A percentile compares a stretch with the other conserved stretches of the same genome.
phyloP scores from a whole-genome alignment of 192 early-diverging fungal species.

The Coemansia sp. region DNA sequence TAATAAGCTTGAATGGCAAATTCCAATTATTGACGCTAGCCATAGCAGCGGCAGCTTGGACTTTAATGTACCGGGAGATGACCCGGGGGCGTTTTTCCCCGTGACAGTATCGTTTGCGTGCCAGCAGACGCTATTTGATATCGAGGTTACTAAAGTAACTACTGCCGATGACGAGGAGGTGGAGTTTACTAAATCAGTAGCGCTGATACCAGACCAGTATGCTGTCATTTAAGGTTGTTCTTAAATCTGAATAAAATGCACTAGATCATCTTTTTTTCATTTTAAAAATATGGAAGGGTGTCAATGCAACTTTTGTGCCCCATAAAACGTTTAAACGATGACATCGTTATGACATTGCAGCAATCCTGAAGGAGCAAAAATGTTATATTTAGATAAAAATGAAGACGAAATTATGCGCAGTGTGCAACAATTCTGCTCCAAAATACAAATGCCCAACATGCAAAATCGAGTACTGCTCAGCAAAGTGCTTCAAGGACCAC shows the following conservation, averaged over 20 bases:
- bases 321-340: slow-evolving; percentile 3
- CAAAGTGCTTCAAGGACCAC: slow-evolving; percentile 42
- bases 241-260: not conserved
- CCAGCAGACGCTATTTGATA: slow-evolving; percentile 69
- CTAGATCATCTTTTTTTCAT: too few relatives aligned
- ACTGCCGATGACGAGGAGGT: slow-evolving; percentile 55
- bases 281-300: too few relatives aligned
- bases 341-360: not conserved
- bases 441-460: slow-evolving; percentile 54
- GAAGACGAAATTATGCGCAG: slow-evolving; percentile 25
- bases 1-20: slow-evolving; percentile 79
- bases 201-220: slow-evolving; percentile 77
- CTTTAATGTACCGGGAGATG: slow-evolving; percentile 75
- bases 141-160: slow-evolving; percentile 58
- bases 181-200: slow-evolving; percentile 69
- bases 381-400: slow-evolving; percentile 2
- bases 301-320: not conserved
- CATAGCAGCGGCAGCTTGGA: slow-evolving; percentile 78
- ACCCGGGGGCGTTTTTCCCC: slow-evolving; percentile 56
- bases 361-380: not conserved
- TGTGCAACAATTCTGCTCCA: slow-evolving; percentile 28
- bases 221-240: slow-evolving; percentile 61
- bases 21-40: slow-evolving; percentile 66
- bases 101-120: slow-evolving; percentile 67
- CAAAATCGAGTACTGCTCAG: slow-evolving; percentile 42